Evolutionary conservation across 495 filamentous ascomycete species (phyloP).

Genomic region (Lentithecium fluviatile): DNA sequence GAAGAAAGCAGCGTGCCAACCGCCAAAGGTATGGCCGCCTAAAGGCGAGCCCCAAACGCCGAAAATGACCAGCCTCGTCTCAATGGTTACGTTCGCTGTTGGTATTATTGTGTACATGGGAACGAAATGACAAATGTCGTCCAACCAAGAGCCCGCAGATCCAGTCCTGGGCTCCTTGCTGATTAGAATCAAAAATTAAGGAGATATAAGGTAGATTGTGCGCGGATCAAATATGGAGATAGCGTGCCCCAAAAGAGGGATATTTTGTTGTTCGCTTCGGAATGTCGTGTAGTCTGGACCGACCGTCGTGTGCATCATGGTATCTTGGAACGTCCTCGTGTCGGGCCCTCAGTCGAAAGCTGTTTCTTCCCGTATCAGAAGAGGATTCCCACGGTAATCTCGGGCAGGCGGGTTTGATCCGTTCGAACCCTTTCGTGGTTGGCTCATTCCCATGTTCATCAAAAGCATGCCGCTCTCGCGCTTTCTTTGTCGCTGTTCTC

Average conservation of each 20-base stretch:
- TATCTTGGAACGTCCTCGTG: neutral
- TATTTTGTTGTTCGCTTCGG: neutral
- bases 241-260: neutral
- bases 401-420: constrained; percentile 8
- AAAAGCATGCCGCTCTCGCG: constrained; percentile 44
- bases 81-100: neutral
- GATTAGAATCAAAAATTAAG: constrained; percentile 30
- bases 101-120: constrained; percentile 23
- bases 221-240: neutral
- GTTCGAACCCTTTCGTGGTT: constrained; percentile 37
- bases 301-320: neutral
- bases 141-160: constrained; percentile 11
- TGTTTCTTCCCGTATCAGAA: constrained; percentile 32
- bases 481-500: constrained; percentile 35
- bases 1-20: neutral
- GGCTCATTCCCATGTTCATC: constrained; percentile 34
- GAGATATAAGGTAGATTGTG: constrained; percentile 3
- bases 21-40: neutral
- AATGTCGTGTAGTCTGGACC: neutral
- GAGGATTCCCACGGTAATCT: constrained; percentile 16
- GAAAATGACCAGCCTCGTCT: neutral
- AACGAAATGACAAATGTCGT: neutral
- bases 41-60: constrained; percentile 9
- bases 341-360: constrained; percentile 26
- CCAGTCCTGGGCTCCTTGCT: constrained; percentile 22